Evolutionary conservation across 2,329 filamentous ascomycete genomes (phyloP).

Genomic region (Achaetomium macrosporum): DNA sequence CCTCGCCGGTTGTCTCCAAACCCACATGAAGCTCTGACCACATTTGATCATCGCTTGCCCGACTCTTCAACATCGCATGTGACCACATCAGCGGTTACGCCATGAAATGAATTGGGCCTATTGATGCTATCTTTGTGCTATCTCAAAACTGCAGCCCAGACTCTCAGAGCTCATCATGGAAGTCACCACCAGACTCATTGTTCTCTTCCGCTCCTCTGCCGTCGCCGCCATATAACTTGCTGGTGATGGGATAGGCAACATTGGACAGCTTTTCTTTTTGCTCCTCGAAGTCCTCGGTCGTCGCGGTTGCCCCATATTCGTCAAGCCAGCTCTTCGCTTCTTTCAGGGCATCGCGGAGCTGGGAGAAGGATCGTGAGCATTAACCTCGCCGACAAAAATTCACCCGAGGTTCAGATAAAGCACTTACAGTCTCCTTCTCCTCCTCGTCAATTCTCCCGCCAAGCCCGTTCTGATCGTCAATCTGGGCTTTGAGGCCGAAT

Average conservation of each 20-base stretch:
- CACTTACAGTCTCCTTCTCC: conserved; percentile 72
- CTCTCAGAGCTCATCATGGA: conserved; percentile 14
- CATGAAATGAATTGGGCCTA: too few species aligned
- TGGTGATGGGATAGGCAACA: conserved; percentile 95
- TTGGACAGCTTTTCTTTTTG: conserved; percentile 97
- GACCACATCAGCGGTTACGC: too few species aligned
- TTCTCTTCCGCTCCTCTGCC: conserved; percentile 29
- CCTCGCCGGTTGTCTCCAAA: background rate
- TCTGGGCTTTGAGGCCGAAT: conserved; percentile 97
- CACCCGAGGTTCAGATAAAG: background rate
- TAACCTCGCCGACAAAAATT: too few species aligned
- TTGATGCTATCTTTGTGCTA: too few species aligned
- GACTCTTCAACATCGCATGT: too few species aligned
- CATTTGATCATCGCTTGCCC: background rate
- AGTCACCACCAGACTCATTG: conserved; percentile 2
- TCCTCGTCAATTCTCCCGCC: conserved; percentile 90
- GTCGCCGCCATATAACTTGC: conserved; percentile 75
- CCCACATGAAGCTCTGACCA: background rate
- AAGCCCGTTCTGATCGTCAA: conserved; percentile 89
- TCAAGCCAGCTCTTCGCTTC: conserved; percentile 93
- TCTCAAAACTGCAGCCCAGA: too few species aligned
- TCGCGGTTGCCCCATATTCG: conserved; percentile 65
- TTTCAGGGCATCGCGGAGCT: conserved; percentile 85
- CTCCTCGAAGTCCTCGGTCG: conserved; percentile 93
- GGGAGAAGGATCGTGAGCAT: background rate